phyloP scores from a whole-genome alignment of 2,329 filamentous ascomycete genomes.

The Penicillium brevicompactum region DNA sequence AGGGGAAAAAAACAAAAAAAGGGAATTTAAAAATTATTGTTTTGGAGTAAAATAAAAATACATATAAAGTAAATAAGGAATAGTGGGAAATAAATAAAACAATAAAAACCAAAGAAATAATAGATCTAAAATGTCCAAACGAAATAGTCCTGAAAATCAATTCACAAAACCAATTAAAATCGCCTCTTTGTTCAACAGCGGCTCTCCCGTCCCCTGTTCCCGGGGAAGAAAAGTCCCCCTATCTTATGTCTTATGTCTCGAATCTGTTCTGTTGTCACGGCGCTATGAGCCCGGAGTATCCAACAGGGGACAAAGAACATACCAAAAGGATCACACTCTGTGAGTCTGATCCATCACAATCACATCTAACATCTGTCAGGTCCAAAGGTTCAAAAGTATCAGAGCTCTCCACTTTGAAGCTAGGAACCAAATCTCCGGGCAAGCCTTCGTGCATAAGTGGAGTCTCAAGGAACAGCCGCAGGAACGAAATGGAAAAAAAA shows the following conservation, averaged over 20 bases:
- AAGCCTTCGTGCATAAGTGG: slow-evolving; percentile 30
- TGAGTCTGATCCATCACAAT: slow-evolving; percentile 23
- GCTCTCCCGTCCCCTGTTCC: slow-evolving; percentile 36
- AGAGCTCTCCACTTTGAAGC: slow-evolving; percentile 23
- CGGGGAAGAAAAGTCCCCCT: slow-evolving; percentile 34
- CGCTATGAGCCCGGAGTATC: background rate
- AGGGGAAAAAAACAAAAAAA: background rate
- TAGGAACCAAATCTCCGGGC: slow-evolving; percentile 36
- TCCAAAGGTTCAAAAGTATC: slow-evolving; percentile 19
- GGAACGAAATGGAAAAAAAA: slow-evolving; percentile 19
- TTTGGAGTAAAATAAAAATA: background rate
- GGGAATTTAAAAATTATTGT: background rate
- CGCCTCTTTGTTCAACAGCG: slow-evolving; percentile 32
- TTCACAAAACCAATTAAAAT: slow-evolving; percentile 8
- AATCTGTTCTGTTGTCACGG: too few relatives aligned
- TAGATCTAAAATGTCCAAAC: background rate
- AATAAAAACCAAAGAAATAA: slow-evolving; percentile 3
- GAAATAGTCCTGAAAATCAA: background rate
- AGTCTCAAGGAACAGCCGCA: slow-evolving; percentile 28
- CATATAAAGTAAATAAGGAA: background rate
- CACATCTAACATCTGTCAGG: slow-evolving; percentile 14
- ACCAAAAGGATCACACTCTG: background rate
- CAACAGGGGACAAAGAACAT: background rate
- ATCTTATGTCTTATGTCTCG: slow-evolving; percentile 19
- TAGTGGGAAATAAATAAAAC: background rate